Evolutionary conservation across 768 basidiomycete genomes (phyloP), one percentile per base, ranked within the genome.

Genomic region (Pleurotus djamor): DNA sequence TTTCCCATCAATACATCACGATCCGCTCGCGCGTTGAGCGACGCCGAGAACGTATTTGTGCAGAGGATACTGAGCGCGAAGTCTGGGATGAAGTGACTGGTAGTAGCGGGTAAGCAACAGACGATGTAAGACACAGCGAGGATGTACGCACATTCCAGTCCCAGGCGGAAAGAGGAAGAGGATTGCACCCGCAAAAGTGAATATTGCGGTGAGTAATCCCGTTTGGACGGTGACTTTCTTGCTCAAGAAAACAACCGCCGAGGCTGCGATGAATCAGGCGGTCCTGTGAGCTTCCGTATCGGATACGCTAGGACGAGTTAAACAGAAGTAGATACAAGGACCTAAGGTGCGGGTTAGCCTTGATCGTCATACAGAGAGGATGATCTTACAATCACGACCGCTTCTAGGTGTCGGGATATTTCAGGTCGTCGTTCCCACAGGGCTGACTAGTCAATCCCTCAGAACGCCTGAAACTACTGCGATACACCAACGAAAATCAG

Each of bases 261-360:
- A 67, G 2, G 72, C 21, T 9, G 41, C 43, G 7, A 78, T 73
- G 13, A 74, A n/a, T 1, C 54, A 34, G 3, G 73, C 65, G 7
- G 66, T 48, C 67, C 68, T 17, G 69, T 75, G 45, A 77, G 65
- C 14, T 68, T 63, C 12, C 60, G 65, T 32, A 78, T 75, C 5
- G 77, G 62, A 76, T 76, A 77, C 0, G 75, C 75, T 34, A 75
- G 71, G 64, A 79, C 77, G 5, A 77, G 59, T 58, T 79, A 77
- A 0, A 76, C 70, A 0, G 76, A 74, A 0, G 75, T 76, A 0
- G 76, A 77, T 13, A 79, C 69, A 13, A 70, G 62, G 7, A 75
- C 74, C 77, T 78, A 59, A 57, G n/a, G 43, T 3, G 8, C 6
- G 28, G 45, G 6, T 57, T 3, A 34, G 47, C 35, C 4, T 33